phyloP scores from a whole-genome alignment of 2,329 filamentous ascomycete genomes.

The Cladosporium sp. region DNA sequence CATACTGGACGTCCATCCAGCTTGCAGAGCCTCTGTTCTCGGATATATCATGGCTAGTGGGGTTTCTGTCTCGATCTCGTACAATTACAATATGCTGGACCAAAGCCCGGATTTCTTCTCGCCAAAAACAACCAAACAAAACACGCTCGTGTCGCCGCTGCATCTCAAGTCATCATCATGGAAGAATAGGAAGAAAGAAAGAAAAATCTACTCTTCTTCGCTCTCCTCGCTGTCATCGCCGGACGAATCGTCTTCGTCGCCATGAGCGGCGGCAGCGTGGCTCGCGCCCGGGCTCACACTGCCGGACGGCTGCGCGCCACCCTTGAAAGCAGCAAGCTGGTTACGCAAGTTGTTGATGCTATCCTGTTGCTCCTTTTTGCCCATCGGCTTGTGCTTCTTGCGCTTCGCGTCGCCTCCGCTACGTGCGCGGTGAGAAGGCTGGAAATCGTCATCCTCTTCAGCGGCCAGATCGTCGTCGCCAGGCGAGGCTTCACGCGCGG shows the following conservation, averaged over 20 bases:
- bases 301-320: slow-evolving; percentile 21
- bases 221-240: slow-evolving; percentile 39
- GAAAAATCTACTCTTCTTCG: slow-evolving; percentile 35
- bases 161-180: slow-evolving; percentile 17
- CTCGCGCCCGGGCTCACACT: slow-evolving; percentile 26
- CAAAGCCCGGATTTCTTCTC: not conserved
- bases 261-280: slow-evolving; percentile 22
- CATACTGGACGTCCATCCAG: not conserved
- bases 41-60: not conserved
- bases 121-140: not conserved
- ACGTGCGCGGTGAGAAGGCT: slow-evolving; percentile 36
- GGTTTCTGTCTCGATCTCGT: slow-evolving; percentile 1
- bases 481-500: slow-evolving; percentile 25
- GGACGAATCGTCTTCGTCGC: slow-evolving; percentile 24
- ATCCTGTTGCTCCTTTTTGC: slow-evolving; percentile 68
- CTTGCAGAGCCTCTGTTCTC: slow-evolving; percentile 1
- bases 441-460: slow-evolving; percentile 51
- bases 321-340: slow-evolving; percentile 48
- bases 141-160: slow-evolving; percentile 11
- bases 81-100: slow-evolving; percentile 18
- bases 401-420: slow-evolving; percentile 49
- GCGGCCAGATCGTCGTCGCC: slow-evolving; percentile 39
- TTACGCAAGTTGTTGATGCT: slow-evolving; percentile 65
- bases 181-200: not conserved
- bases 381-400: slow-evolving; percentile 78